Conservation (phyloP, 495 filamentous ascomycete species). For the Ramalina peruviana region DNA sequence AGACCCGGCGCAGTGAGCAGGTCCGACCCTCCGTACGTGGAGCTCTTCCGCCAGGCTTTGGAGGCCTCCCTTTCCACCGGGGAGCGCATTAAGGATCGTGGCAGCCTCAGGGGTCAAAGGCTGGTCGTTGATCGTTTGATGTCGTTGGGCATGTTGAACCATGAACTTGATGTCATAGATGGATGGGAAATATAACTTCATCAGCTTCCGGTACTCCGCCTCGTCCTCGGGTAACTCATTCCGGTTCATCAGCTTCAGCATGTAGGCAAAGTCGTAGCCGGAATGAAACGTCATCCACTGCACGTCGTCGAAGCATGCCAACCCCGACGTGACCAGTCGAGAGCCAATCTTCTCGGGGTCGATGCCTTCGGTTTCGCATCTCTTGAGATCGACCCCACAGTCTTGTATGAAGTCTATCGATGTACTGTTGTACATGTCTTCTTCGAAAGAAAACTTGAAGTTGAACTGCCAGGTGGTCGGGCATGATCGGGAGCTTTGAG, state of each 20-base stretch:
- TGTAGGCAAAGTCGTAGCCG: constrained; percentile 96
- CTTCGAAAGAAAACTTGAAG: constrained; percentile 85
- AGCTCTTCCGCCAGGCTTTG: constrained; percentile 90
- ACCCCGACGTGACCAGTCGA: constrained; percentile 75
- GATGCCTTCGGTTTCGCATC: constrained; percentile 78
- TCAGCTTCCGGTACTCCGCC: constrained; percentile 66
- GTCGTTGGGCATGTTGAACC: constrained; percentile 69
- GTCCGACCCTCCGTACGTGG: constrained; percentile 71
- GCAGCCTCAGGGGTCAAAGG: constrained; percentile 47
- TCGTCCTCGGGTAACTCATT: constrained; percentile 74
- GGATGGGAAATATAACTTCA: constrained; percentile 81
- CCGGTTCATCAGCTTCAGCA: constrained; percentile 81
- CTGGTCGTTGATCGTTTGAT: constrained; percentile 42
- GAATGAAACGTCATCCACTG: constrained; percentile 96
- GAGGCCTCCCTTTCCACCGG: constrained; percentile 64
- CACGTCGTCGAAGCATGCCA: constrained; percentile 78
- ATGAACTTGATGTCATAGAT: constrained; percentile 96
- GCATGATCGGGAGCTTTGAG: constrained; percentile 45
- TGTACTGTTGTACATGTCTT: constrained; percentile 91
- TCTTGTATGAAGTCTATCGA: constrained; percentile 79
- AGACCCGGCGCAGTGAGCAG: constrained; percentile 78
- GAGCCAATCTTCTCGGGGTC: constrained; percentile 79
- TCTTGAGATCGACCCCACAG: constrained; percentile 75
- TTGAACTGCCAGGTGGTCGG: constrained; percentile 98
- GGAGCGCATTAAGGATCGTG: constrained; percentile 63